These are phyloP conservation scores for Aspergillus glaucus DNA, from an alignment of 2,329 filamentous ascomycete species.

Conservation along the genomic window DNA sequence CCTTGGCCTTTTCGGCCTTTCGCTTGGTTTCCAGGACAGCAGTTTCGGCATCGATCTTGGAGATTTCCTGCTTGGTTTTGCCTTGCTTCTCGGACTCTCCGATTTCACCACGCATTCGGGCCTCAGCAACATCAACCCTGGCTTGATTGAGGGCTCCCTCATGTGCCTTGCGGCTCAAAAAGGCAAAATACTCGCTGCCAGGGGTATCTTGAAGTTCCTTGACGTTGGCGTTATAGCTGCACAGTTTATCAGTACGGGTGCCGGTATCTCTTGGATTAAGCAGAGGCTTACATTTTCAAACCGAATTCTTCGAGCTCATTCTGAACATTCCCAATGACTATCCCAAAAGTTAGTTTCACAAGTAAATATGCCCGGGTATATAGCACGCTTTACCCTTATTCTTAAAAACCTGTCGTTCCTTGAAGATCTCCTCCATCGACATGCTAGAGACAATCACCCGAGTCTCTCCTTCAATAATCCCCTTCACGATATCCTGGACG, in stretches of 20 bases:
- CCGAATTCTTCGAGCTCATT: constrained; percentile 75
- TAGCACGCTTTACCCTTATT: constrained; percentile 44
- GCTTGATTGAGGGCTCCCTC: constrained; percentile 80
- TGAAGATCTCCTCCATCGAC: constrained; percentile 91
- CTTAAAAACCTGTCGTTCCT: constrained; percentile 70
- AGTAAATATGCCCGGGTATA: neutral
- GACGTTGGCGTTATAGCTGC: constrained; percentile 65
- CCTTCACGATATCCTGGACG: constrained; percentile 79
- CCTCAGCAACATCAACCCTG: constrained; percentile 55
- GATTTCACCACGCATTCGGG: constrained; percentile 55
- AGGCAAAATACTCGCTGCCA: constrained; percentile 75
- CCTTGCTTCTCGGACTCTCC: constrained; percentile 69
- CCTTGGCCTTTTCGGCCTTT: constrained; percentile 71
- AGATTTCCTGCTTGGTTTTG: constrained; percentile 76
- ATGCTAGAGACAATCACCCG: constrained; percentile 76
- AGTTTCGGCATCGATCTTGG: constrained; percentile 81
- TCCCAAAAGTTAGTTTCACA: neutral
- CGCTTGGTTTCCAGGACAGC: constrained; percentile 79
- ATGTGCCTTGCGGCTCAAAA: constrained; percentile 74
- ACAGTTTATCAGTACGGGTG: neutral
- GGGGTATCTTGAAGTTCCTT: constrained; percentile 82
- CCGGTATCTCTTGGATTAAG: neutral
- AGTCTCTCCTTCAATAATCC: constrained; percentile 84
- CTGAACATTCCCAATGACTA: constrained; percentile 67
- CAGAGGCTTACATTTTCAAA: constrained; percentile 54